These are phyloP conservation scores for Mikania micrantha DNA, from an alignment of 129 eudicot species.

Conservation along the genomic window DNA sequence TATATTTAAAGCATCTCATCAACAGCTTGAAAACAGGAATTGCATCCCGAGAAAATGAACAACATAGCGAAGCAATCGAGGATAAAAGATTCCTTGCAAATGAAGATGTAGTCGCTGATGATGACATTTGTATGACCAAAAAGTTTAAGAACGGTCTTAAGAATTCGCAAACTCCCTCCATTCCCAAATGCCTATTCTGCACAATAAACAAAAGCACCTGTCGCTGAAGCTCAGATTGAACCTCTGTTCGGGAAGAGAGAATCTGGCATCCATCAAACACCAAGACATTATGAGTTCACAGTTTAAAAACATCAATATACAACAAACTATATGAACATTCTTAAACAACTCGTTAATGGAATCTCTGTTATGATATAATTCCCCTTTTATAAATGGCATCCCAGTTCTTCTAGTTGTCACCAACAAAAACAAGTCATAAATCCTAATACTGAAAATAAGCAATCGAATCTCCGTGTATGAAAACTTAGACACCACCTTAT, in stretches of 20 bases:
- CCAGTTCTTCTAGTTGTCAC: background rate
- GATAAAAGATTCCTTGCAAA: constrained; percentile 53
- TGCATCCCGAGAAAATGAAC: constrained; percentile 57
- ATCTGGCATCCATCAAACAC: constrained; percentile 43
- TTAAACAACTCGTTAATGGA: background rate
- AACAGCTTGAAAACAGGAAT: constrained; percentile 63
- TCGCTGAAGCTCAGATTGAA: constrained; percentile 58
- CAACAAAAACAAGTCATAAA: background rate
- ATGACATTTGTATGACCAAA: constrained; percentile 41
- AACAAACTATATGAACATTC: background rate
- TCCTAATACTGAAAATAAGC: background rate
- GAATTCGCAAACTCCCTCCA: constrained; percentile 67
- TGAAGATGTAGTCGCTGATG: constrained; percentile 31
- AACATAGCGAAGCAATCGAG: constrained; percentile 56
- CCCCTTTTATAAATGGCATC: background rate
- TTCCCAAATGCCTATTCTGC: constrained; percentile 52
- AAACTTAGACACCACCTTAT: too few relatives aligned
- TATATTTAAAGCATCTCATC: constrained; percentile 38
- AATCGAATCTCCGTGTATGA: too few relatives aligned
- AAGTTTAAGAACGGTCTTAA: constrained; percentile 56
- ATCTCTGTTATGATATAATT: background rate
- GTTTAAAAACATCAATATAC: background rate
- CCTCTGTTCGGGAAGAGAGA: constrained; percentile 60
- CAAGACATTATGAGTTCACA: constrained; percentile 5
- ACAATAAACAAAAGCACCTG: constrained; percentile 60